These are phyloP conservation scores for Mycosarcoma mackinlayi DNA, from an alignment of 1,284 basidiomycete species.

Conservation along the genomic window DNA sequence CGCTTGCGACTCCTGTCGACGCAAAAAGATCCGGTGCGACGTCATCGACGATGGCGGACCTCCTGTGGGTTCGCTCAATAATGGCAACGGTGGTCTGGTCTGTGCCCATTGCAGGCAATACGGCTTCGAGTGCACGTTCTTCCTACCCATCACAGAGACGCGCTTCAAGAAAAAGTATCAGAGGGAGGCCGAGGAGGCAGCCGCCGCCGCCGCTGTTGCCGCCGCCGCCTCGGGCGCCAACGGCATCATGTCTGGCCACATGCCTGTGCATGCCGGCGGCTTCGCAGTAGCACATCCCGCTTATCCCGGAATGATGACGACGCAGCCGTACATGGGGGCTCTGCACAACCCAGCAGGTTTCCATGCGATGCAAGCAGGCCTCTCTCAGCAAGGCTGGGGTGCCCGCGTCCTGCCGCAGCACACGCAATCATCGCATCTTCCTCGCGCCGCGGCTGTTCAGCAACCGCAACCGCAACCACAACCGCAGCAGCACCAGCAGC, in stretches of 20 bases:
- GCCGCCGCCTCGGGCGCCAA: constrained; percentile 38
- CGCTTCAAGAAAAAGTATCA: constrained; percentile 94
- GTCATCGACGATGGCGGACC: constrained; percentile 65
- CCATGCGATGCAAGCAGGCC: constrained; percentile 19
- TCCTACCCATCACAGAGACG: constrained; percentile 96
- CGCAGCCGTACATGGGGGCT: constrained; percentile 39
- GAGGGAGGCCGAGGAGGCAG: constrained; percentile 74
- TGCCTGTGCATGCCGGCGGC: constrained; percentile 18
- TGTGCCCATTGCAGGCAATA: constrained; percentile 59
- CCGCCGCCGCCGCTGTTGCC: constrained; percentile 62
- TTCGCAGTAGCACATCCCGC: constrained; percentile 11
- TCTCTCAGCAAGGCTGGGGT: constrained; percentile 28
- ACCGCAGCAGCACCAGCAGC: constrained; percentile 11
- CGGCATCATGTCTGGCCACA: constrained; percentile 7
- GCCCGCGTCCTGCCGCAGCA: constrained; percentile 21
- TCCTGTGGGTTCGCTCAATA: constrained; percentile 47
- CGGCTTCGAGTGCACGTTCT: constrained; percentile 73
- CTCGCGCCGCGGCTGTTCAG: constrained; percentile 2
- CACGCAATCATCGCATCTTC: constrained; percentile 6
- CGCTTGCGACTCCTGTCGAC: constrained; percentile 89
- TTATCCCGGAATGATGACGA: constrained; percentile 26
- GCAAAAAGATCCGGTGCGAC: constrained; percentile 85
- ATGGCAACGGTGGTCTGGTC: constrained; percentile 55
- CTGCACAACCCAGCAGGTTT: constrained; percentile 38
- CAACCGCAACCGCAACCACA: too few relatives aligned